A percentile compares a stretch with the other conserved stretches of the same genome.
Evolutionary conservation across 2,329 filamentous ascomycete genomes (phyloP).

Genomic region (Ascochyta rabiei): DNA sequence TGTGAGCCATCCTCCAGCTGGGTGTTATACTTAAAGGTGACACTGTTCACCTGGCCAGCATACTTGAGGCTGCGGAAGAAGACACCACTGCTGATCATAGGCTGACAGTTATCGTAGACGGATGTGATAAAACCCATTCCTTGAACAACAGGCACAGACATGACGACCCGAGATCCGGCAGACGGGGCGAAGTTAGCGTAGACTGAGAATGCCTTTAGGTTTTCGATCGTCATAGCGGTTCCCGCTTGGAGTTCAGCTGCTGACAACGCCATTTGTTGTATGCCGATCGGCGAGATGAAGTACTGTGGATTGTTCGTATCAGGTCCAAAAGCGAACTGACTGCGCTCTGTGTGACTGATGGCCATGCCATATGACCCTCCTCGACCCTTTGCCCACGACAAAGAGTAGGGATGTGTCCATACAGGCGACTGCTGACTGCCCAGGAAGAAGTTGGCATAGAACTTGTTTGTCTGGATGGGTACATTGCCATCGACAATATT

Average conservation of each 20-base stretch:
- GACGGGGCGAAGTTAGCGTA: conserved; percentile 71
- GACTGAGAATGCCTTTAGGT: conserved; percentile 62
- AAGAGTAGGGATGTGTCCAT: conserved; percentile 71
- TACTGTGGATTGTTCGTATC: conserved; percentile 59
- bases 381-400: conserved; percentile 55
- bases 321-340: conserved; percentile 62
- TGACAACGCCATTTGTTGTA: conserved; percentile 82
- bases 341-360: conserved; percentile 74
- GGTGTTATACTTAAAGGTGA: conserved; percentile 49
- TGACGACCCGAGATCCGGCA: conserved; percentile 59
- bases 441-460: conserved; percentile 76
- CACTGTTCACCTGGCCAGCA: conserved; percentile 44
- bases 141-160: conserved; percentile 84
- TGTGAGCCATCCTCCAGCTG: conserved; percentile 59
- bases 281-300: conserved; percentile 82
- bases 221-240: conserved; percentile 63
- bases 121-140: conserved; percentile 89
- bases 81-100: conserved; percentile 74
- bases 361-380: conserved; percentile 77
- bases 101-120: conserved; percentile 72
- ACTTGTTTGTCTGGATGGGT: conserved; percentile 75
- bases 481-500: conserved; percentile 47
- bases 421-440: conserved; percentile 70
- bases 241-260: conserved; percentile 72
- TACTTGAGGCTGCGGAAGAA: conserved; percentile 72